A percentile compares a stretch with the other conserved stretches of the same genome.
phyloP scores from a whole-genome alignment of 2,329 filamentous ascomycete genomes.

The Aspergillus versicolor region DNA sequence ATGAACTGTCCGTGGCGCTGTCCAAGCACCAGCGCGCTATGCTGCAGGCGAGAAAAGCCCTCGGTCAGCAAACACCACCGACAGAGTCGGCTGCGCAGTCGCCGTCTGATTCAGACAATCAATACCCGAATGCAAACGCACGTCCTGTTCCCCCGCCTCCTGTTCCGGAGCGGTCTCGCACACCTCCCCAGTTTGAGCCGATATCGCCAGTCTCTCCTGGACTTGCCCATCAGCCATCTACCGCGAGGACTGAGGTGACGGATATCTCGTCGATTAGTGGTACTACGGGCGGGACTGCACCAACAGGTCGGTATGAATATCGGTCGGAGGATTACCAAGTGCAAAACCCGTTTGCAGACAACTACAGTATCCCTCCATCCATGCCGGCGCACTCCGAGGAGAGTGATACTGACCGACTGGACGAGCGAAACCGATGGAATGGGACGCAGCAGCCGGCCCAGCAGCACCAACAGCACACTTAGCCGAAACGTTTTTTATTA shows the following conservation, averaged over 20 bases:
- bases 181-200: conserved; percentile 2
- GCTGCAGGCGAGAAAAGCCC: conserved; percentile 54
- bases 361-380: conserved; percentile 19
- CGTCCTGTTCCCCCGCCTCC: conserved; percentile 18
- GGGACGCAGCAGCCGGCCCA: conserved; percentile 7
- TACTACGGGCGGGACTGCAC: not conserved
- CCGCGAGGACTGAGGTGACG: conserved; percentile 3
- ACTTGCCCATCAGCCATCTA: not conserved
- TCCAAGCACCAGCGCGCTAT: conserved; percentile 83
- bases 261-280: conserved; percentile 7
- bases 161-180: conserved; percentile 15
- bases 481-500: not conserved
- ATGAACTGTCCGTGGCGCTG: conserved; percentile 78
- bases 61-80: conserved; percentile 14
- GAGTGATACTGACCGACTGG: conserved; percentile 9
- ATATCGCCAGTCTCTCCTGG: conserved; percentile 16
- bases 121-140: conserved; percentile 17
- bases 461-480: not conserved
- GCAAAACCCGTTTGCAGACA: conserved; percentile 44
- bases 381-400: conserved; percentile 14
- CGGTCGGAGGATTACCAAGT: conserved; percentile 41
- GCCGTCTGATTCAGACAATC: conserved; percentile 19
- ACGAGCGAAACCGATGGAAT: conserved; percentile 13
- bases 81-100: conserved; percentile 18
- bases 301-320: conserved; percentile 32